Conservation (phyloP, 2,329 filamentous ascomycete genomes). For the Botrytis porri region DNA sequence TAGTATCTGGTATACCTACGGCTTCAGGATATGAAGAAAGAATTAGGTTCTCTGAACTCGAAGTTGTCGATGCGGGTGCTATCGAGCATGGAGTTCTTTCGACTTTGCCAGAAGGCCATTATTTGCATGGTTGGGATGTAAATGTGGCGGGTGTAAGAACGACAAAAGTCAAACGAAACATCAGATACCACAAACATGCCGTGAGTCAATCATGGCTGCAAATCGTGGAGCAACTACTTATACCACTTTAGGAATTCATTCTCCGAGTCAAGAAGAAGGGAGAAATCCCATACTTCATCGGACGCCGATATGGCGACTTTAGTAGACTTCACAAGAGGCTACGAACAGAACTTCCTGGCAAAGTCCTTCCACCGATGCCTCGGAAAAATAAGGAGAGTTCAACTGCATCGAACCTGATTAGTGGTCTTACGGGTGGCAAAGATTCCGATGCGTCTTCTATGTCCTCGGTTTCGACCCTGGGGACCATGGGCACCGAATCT, state of each 20-base stretch:
- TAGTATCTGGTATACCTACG: constrained; percentile 95
- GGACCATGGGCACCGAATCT: constrained; percentile 23
- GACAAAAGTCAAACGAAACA: constrained; percentile 76
- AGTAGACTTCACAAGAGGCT: constrained; percentile 73
- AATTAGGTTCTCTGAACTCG: constrained; percentile 93
- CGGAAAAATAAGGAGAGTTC: constrained; percentile 86
- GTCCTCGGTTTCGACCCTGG: constrained; percentile 48
- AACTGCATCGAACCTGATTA: constrained; percentile 57
- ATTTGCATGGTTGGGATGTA: constrained; percentile 93
- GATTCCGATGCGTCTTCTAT: constrained; percentile 74
- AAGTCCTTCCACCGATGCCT: constrained; percentile 80
- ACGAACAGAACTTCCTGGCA: constrained; percentile 83
- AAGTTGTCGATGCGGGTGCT: constrained; percentile 89
- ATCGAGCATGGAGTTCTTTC: constrained; percentile 87
- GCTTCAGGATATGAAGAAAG: constrained; percentile 97
- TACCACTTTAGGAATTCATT: constrained; percentile 69
- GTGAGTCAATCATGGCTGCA: constrained; percentile 49
- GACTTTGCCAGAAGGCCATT: constrained; percentile 85
- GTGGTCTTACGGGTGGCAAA: constrained; percentile 49
- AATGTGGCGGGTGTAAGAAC: constrained; percentile 89
- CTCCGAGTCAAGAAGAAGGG: constrained; percentile 78
- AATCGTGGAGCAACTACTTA: constrained; percentile 12
- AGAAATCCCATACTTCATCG: constrained; percentile 74
- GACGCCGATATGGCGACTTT: constrained; percentile 87
- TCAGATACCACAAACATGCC: constrained; percentile 88